Conservation (phyloP, 2,329 filamentous ascomycete species). For the Fusarium tricinctum region DNA sequence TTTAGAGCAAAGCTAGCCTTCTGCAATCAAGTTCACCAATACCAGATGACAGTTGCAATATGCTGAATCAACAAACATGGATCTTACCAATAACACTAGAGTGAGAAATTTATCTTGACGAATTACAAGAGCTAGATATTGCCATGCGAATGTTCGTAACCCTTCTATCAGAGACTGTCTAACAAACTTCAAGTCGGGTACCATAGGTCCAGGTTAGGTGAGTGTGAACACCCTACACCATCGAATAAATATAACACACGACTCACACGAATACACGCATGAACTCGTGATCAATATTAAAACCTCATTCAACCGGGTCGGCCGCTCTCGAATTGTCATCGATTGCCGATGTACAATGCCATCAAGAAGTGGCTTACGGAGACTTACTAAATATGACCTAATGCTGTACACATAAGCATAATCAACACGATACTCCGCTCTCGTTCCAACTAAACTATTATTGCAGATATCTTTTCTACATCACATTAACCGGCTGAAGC, state of each 20-base stretch:
- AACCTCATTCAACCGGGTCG: neutral
- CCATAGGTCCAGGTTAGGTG: neutral
- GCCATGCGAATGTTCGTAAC: neutral
- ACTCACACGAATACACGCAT: neutral
- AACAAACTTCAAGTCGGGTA: neutral
- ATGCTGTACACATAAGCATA: neutral
- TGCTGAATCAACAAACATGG: too few relatives aligned
- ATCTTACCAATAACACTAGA: too few relatives aligned
- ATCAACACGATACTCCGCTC: neutral
- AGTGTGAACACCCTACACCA: neutral
- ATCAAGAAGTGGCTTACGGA: constrained; percentile 32
- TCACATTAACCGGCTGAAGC: too few relatives aligned
- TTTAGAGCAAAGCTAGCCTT: too few relatives aligned
- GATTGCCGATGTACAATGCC: neutral
- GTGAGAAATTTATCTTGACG: too few relatives aligned
- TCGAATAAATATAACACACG: neutral
- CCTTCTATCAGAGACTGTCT: neutral
- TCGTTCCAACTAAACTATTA: neutral
- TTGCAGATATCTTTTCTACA: too few relatives aligned
- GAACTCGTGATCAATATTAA: neutral
- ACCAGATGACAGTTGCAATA: too few relatives aligned
- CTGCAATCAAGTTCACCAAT: too few relatives aligned
- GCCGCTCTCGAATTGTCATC: neutral
- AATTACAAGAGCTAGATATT: too few relatives aligned
- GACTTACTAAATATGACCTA: constrained; percentile 23